These are phyloP conservation scores for Omphalotus guepiniiformis DNA, from an alignment of 768 basidiomycete genomes.

Conservation along the genomic window DNA sequence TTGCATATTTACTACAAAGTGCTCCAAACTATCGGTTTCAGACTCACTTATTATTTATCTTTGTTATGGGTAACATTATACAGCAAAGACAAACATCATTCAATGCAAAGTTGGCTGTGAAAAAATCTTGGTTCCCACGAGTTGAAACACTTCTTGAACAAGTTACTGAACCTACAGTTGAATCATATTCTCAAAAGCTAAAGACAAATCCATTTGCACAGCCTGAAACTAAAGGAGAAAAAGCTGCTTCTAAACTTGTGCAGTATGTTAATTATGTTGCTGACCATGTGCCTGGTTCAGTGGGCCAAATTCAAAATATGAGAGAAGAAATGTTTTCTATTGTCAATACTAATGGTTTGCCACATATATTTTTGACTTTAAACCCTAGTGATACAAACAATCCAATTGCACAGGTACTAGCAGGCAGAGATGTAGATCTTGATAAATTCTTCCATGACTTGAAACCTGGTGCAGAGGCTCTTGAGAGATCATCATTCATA, in stretches of 20 bases:
- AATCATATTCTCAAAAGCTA: conserved; percentile 7
- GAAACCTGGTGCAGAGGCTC: background rate
- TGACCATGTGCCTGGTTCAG: conserved; percentile 16
- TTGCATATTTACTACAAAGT: conserved; percentile 10
- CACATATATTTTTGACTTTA: conserved; percentile 15
- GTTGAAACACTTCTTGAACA: conserved; percentile 7
- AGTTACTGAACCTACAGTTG: conserved; percentile 5
- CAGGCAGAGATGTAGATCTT: conserved; percentile 16
- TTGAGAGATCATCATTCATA: conserved; percentile 7
- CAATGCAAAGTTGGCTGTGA: conserved; percentile 9
- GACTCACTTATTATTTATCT: conserved; percentile 12
- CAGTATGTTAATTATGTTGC: conserved; percentile 15
- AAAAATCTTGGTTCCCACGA: conserved; percentile 12
- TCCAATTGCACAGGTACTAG: conserved; percentile 16
- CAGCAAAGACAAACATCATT: conserved; percentile 11
- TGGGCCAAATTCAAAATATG: conserved; percentile 13
- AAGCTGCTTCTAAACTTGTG: conserved; percentile 11
- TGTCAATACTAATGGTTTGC: conserved; percentile 13
- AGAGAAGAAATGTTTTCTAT: conserved; percentile 12
- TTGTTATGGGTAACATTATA: conserved; percentile 13
- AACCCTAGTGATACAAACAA: conserved; percentile 17
- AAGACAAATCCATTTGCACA: conserved; percentile 13
- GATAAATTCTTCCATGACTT: conserved; percentile 15
- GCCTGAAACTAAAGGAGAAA: conserved; percentile 15
- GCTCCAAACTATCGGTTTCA: conserved; percentile 12